A percentile compares a stretch with the other conserved stretches of the same genome.
These are phyloP conservation scores for Sugiyamaella qingdaonensis DNA, from an alignment of 805 yeast species.

Conservation along the genomic window DNA sequence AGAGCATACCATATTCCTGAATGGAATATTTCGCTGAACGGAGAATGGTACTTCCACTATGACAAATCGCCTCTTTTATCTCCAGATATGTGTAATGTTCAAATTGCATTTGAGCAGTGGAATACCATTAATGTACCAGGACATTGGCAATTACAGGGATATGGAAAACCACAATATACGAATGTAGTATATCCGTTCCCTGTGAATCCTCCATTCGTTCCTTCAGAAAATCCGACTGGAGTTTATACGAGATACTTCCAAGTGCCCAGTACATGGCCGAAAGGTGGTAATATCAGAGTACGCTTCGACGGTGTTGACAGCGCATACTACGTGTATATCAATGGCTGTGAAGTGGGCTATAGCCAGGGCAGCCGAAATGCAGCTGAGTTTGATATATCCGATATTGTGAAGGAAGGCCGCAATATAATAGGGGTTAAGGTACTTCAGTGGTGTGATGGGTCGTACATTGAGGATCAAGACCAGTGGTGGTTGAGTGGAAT, in stretches of 20 bases:
- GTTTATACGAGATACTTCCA: constrained; percentile 28
- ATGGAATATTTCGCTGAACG: constrained; percentile 18
- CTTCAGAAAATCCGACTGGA: constrained; percentile 34
- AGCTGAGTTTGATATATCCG: constrained; percentile 32
- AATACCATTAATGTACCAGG: constrained; percentile 31
- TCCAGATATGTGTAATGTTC: constrained; percentile 1
- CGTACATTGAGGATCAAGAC: constrained; percentile 35
- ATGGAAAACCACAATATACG: constrained; percentile 35
- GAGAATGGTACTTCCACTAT: constrained; percentile 26
- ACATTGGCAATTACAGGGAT: constrained; percentile 36
- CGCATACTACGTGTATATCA: constrained; percentile 33
- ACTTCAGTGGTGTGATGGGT: constrained; percentile 31
- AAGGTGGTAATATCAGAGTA: constrained; percentile 23
- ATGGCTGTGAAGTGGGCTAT: constrained; percentile 32
- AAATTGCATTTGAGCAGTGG: constrained; percentile 17
- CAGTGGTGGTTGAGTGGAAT: constrained; percentile 34
- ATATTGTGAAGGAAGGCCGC: constrained; percentile 8
- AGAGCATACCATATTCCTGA: constrained; percentile 17
- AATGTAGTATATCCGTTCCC: constrained; percentile 33
- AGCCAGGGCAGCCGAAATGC: constrained; percentile 34
- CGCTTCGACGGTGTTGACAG: constrained; percentile 38
- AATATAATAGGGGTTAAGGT: constrained; percentile 26
- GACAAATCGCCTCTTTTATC: constrained; percentile 7
- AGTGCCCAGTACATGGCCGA: constrained; percentile 20
- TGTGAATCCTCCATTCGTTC: constrained; percentile 33